Base-by-base conservation (phyloP, 768 basidiomycete genomes). In the Lactarius evosmus region DNA sequence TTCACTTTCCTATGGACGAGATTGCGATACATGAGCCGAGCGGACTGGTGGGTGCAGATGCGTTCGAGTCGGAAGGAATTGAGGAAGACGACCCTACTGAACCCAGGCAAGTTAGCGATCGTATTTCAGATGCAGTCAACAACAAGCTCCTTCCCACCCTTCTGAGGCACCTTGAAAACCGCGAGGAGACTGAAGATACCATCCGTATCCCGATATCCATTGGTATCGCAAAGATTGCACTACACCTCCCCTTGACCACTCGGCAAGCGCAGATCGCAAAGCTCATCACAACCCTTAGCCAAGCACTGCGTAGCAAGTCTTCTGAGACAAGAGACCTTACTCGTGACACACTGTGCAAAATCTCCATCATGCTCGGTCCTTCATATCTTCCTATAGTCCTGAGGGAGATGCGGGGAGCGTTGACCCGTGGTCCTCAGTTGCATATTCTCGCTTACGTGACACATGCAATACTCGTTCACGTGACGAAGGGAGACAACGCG, bases 241-340 rank as follows among this genome's bases (percentile, higher is more conserved):
- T 84, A 65, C 85, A 91, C 70, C 83, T 98, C 30, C 95, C 97
- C 0, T 75, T 76, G 17, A 74, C 79, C 1, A 75, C 78, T 0
- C 83, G 86, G 11, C 82, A 87, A 36, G 77, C 83, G 0, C 93
- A 97, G 67, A 82, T 95, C 27, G 77, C 83, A 0, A 83, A 87
- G 30, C 77, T 98, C 14, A 72, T 98, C 64, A 98, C 93, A 1
- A 84, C 89, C 27, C 82, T 98, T 60, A 86, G 89, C 69, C 96
- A 98, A 71, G 87, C 90, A 40, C 79, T 99, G 44, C 89, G 93
- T n/a, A 97, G 93, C 73, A 89, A 85, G 69, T 94, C 94, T 16
- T 93, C 95, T 72, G 95, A 98, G 69, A 93, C 92, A 1, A 81
- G 97, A 63, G 94, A 97, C 69, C 80, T 95, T 40, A 84, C 87